Base-by-base conservation (phyloP, 2,329 filamentous ascomycete genomes). In the Colletotrichum abscissum region DNA sequence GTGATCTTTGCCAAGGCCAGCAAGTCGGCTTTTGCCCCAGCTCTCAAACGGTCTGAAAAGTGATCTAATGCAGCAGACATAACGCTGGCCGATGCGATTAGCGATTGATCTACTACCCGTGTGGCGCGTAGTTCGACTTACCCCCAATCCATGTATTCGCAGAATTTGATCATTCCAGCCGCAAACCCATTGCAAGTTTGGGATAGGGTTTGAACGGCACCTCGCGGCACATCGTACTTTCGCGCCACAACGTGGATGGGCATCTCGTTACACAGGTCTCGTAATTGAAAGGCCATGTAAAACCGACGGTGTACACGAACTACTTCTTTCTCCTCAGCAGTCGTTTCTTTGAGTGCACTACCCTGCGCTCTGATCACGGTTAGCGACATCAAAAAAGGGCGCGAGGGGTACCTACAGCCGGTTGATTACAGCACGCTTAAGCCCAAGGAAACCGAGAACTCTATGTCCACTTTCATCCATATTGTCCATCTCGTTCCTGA, bases 171-270 rank as follows among this genome's bases (percentile, higher is more conserved):
- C 86, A 95, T 94, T 4, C 93, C 93, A 2, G 92, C 92, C 4
- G 93, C 93, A 78, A 95, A 95, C 0, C 93, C 93, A 75, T 94
- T 91, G 76, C 93, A 95, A 1, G 91, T 93, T 77, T 94, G 92
- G 2, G 92, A 90, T 1, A 95, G 85, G 24, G 87, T 93, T 80
- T 95, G 93, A 12, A 95, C 90, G 5, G 89, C 87, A 1, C 93
- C 93, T 24, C 93, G 88, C 9, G 92, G 90, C 72, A 91, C 90
- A 74, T 90, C 88, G 79, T 94, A 95, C 78, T 93, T 94, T 19
- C 86, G 86, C 30, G 93, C 91, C 33, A 95, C 92, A 3, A 87
- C 83, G 76, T 94, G 90, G 38, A 95, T 87, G 0, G 93, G 93
- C 71, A 92, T 84, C 79, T 95, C 93, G 79, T 94, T 95, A 81